Evolutionary conservation across 106 monocot species (phyloP), one percentile per base, ranked within the genome.

Genomic region (Triglochin maritima): DNA sequence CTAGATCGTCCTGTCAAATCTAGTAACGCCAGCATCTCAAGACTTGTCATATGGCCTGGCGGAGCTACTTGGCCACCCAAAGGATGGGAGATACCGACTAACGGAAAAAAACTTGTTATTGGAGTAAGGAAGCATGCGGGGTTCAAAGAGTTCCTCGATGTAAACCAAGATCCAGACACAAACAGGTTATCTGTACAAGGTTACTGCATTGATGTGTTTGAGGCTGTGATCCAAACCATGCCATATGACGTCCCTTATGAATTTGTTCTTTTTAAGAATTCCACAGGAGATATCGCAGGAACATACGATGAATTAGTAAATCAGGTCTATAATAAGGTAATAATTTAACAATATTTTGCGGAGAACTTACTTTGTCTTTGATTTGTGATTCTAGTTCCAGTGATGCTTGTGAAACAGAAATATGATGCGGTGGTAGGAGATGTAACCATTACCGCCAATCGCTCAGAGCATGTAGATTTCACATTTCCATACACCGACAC

Each of bases 191-290:
- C 11, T 17, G 60, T 69, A 13, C 49, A 2, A 11, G 77, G 70
- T 13, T 77, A 54, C 52, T 63, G 62, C 17, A 71, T 77, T 49
- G 70, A 70, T 50, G 45, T 77, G 13, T 77, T 77, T 47, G 57
- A 65, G 4, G 17, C 63, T 10, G 77, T 59, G 8, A 64, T 70
- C 6, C n/a, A 14, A 3, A 49, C 1, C 1, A 10, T 76, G 11
- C 54, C 55, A 16, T 67, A 67, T 13, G 7, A 14, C 6, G 46
- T 63, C 2, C 3, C 45, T 3, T 55, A 47, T 17, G 16, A 47
- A 15, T 77, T 64, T 10, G 8, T 3, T 17, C 63, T 49, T 11
- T 70, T 63, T 29, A 49, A n/a, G 47, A 12, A 14, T 12, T 9
- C 55, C 15, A 7, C 14, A 5, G 16, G 46, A 0, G 7, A 53